These are phyloP conservation scores for Puya raimondii DNA, from an alignment of 176 grass and related monocot species.

Conservation along the genomic window DNA sequence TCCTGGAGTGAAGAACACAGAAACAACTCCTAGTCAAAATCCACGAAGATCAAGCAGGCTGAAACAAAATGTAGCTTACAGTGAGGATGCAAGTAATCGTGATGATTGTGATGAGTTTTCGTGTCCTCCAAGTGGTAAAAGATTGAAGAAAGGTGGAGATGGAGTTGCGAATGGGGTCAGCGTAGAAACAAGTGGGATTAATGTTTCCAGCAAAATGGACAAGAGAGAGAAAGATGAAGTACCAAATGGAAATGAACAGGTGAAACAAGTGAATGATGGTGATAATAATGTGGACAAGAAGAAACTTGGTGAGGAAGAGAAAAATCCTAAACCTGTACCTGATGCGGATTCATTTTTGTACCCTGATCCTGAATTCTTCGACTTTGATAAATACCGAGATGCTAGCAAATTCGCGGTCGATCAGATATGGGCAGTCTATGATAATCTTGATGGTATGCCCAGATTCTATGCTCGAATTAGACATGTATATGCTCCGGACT, in stretches of 20 bases:
- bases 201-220: slow-evolving; percentile 18
- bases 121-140: slow-evolving; percentile 26
- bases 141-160: slow-evolving; percentile 28
- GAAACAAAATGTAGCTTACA: slow-evolving; percentile 62
- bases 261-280: slow-evolving; percentile 6
- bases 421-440: slow-evolving; percentile 72
- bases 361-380: slow-evolving; percentile 57
- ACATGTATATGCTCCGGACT: slow-evolving; percentile 32
- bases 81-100: slow-evolving; percentile 34
- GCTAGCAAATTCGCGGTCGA: slow-evolving; percentile 37
- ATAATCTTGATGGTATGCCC: slow-evolving; percentile 53
- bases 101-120: slow-evolving; percentile 21
- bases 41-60: slow-evolving; percentile 55
- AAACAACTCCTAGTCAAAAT: slow-evolving; percentile 13
- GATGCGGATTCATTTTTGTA: slow-evolving; percentile 18
- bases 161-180: slow-evolving; percentile 7
- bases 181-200: slow-evolving; percentile 11
- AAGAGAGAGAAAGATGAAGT: slow-evolving; percentile 15
- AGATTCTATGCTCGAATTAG: slow-evolving; percentile 71
- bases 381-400: slow-evolving; percentile 49
- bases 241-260: slow-evolving; percentile 19
- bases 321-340: slow-evolving; percentile 25
- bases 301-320: slow-evolving; percentile 16
- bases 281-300: slow-evolving; percentile 8
- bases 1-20: slow-evolving; percentile 15